phyloP scores from a whole-genome alignment of 2,329 filamentous ascomycete genomes.

The Whalleya microplaca region DNA sequence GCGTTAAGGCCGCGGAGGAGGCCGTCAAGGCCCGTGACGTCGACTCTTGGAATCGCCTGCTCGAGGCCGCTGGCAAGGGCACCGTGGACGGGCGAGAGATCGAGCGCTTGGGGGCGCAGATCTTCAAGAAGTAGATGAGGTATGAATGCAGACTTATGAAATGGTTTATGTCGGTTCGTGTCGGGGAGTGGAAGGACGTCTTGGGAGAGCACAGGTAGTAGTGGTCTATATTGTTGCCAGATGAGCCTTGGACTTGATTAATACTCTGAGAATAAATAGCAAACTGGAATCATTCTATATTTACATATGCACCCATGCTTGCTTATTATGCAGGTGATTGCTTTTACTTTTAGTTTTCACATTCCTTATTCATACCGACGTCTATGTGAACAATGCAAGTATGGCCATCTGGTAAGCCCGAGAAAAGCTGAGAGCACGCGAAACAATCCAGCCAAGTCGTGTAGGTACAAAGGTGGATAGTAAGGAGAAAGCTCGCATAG shows the following conservation, averaged over 20 bases:
- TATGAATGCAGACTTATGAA: not conserved
- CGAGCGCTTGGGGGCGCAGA: conserved; percentile 71
- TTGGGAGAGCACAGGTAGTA: not conserved
- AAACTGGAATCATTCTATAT: not conserved
- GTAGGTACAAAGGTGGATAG: too few relatives aligned
- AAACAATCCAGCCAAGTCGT: too few relatives aligned
- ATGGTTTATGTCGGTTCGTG: not conserved
- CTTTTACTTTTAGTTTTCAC: too few relatives aligned
- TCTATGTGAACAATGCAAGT: too few relatives aligned
- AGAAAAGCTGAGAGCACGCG: too few relatives aligned
- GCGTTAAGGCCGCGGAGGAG: conserved; percentile 88
- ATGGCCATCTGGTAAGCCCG: too few relatives aligned
- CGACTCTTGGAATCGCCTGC: conserved; percentile 72
- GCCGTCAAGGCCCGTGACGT: conserved; percentile 81
- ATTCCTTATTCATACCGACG: not conserved
- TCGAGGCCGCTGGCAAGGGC: conserved; percentile 72
- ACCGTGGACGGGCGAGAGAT: conserved; percentile 75
- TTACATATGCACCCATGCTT: too few relatives aligned
- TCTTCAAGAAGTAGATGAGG: conserved; percentile 51
- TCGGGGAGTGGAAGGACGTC: not conserved
- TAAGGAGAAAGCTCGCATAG: too few relatives aligned
- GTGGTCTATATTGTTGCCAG: too few relatives aligned
- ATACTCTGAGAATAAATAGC: not conserved
- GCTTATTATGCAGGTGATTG: too few relatives aligned
- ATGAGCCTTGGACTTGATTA: not conserved